phyloP scores from a whole-genome alignment of 2,329 filamentous ascomycete species.

The Colletotrichum sp. region DNA sequence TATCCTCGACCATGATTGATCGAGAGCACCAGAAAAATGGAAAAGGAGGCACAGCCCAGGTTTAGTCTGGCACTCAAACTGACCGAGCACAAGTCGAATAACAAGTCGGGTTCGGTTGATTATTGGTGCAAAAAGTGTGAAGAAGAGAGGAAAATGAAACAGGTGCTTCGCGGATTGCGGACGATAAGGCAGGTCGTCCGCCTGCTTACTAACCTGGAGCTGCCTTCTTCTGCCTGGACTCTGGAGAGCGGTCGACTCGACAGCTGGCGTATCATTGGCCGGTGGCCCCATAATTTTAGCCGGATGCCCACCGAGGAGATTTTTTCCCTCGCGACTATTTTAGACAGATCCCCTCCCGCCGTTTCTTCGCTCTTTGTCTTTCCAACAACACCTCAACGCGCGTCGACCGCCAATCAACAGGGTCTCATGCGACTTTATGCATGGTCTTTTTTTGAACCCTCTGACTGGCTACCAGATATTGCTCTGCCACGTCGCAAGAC shows the following conservation, averaged over 20 bases:
- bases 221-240: neutral
- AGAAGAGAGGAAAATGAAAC: constrained; percentile 24
- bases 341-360: neutral
- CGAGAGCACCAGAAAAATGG: constrained; percentile 22
- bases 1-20: constrained; percentile 8
- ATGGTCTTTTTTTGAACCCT: neutral
- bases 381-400: neutral
- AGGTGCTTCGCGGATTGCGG: neutral
- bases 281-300: neutral
- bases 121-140: constrained; percentile 61
- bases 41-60: constrained; percentile 29
- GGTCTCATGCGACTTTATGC: neutral
- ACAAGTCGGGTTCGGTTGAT: constrained; percentile 60
- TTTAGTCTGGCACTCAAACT: constrained; percentile 65
- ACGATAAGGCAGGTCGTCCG: constrained; percentile 1
- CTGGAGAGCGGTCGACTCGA: neutral
- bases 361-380: neutral
- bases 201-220: neutral
- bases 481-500: constrained; percentile 16
- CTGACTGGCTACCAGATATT: neutral
- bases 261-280: neutral
- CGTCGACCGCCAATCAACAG: neutral
- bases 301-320: neutral
- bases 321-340: neutral
- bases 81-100: constrained; percentile 58